phyloP scores from a whole-genome alignment of 2,329 filamentous ascomycete species.

The Fusarium decemcellulare region DNA sequence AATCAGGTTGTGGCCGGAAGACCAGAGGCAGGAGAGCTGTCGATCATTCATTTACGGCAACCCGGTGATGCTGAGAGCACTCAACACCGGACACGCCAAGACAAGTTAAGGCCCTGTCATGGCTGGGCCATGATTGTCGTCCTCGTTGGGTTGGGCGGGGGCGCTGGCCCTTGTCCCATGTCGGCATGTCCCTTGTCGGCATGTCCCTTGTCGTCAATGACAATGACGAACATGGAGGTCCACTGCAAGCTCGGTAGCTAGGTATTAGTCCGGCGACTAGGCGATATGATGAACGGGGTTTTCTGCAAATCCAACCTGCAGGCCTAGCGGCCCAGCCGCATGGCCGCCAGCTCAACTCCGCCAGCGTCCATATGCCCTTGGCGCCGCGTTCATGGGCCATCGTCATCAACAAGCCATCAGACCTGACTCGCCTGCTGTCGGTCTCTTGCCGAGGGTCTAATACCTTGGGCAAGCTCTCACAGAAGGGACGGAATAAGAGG shows the following conservation, averaged over 20 bases:
- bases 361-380: constrained; percentile 25
- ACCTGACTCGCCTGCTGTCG: constrained; percentile 26
- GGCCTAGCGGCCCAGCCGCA: constrained; percentile 35
- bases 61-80: not conserved
- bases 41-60: constrained; percentile 6
- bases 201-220: constrained; percentile 37
- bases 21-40: not conserved
- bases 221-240: constrained; percentile 48
- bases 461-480: not conserved
- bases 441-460: constrained; percentile 1
- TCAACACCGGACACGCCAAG: constrained; percentile 12
- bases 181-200: constrained; percentile 9
- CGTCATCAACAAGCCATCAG: constrained; percentile 19
- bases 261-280: constrained; percentile 38
- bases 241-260: constrained; percentile 48
- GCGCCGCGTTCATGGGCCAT: not conserved
- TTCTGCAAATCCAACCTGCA: constrained; percentile 41
- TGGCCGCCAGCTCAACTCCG: constrained; percentile 37
- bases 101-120: constrained; percentile 16
- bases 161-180: constrained; percentile 23
- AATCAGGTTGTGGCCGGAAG: constrained; percentile 4
- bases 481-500: not conserved
- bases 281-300: constrained; percentile 44
- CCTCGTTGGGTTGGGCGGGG: constrained; percentile 16
- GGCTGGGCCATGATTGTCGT: constrained; percentile 25